A percentile compares a stretch with the other conserved stretches of the same genome.
Conservation (phyloP, 2,329 filamentous ascomycete species). For the Aaosphaeria arxii region DNA sequence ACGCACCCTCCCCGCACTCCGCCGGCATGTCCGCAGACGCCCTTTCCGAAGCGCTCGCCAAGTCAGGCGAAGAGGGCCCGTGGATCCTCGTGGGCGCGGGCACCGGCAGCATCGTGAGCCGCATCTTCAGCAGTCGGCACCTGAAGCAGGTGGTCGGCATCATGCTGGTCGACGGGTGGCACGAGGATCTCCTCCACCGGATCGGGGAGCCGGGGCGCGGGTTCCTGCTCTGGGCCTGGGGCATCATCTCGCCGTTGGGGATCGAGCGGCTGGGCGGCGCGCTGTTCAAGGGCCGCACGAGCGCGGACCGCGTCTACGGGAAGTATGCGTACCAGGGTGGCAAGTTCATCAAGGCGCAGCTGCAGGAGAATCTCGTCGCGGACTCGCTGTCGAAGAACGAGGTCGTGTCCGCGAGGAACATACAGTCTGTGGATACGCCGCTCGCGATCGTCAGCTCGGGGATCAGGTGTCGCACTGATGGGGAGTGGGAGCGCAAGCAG, state of each 20-base stretch:
- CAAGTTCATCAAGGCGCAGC: conserved; percentile 82
- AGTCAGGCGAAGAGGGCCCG: conserved; percentile 78
- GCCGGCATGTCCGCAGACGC: conserved; percentile 90
- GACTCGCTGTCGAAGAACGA: conserved; percentile 81
- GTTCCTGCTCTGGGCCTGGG: conserved; percentile 82
- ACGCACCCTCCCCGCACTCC: conserved; percentile 88
- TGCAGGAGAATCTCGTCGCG: conserved; percentile 91
- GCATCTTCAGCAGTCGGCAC: conserved; percentile 86
- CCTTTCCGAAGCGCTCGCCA: conserved; percentile 78
- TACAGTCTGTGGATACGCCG: conserved; percentile 73
- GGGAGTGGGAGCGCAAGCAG: conserved; percentile 80
- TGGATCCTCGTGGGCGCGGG: conserved; percentile 88
- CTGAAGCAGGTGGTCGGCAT: conserved; percentile 71
- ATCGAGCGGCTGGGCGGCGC: conserved; percentile 77
- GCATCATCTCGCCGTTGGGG: conserved; percentile 82
- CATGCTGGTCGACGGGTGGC: conserved; percentile 81
- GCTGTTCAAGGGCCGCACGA: conserved; percentile 74
- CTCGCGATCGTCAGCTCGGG: conserved; percentile 83
- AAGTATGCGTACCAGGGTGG: conserved; percentile 73
- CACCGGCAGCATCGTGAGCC: conserved; percentile 81
- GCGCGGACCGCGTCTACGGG: conserved; percentile 83
- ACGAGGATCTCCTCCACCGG: conserved; percentile 76
- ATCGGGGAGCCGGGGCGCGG: conserved; percentile 68
- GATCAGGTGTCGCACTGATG: conserved; percentile 61
- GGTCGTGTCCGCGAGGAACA: conserved; percentile 71